phyloP scores from a whole-genome alignment of 2,329 filamentous ascomycete species.

The Verticillium tricorpus region DNA sequence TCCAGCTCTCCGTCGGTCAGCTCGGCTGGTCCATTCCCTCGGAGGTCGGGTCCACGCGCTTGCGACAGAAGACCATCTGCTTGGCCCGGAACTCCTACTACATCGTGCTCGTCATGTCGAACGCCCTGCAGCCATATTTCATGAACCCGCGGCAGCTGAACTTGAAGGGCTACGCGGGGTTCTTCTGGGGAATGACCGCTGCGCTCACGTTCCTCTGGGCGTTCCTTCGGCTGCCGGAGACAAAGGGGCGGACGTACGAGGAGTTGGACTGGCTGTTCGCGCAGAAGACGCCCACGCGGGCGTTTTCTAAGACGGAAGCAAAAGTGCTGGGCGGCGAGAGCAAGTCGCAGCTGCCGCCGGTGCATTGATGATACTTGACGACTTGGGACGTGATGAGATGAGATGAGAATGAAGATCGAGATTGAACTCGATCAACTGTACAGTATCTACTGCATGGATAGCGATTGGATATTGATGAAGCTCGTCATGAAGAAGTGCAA shows the following conservation, averaged over 20 bases:
- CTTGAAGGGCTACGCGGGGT: constrained; percentile 31
- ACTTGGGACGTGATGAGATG: too few relatives aligned
- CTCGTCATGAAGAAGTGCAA: too few relatives aligned
- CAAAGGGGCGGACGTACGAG: constrained; percentile 21
- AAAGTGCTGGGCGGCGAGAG: not conserved
- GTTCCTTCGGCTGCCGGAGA: constrained; percentile 36
- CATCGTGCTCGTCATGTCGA: constrained; percentile 18
- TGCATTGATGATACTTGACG: not conserved
- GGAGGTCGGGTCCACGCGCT: constrained; percentile 26
- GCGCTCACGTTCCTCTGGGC: constrained; percentile 37
- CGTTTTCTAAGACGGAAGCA: not conserved
- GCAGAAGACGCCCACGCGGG: constrained; percentile 6
- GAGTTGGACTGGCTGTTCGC: constrained; percentile 26
- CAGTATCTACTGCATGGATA: too few relatives aligned
- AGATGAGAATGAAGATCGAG: too few relatives aligned
- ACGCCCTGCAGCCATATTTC: constrained; percentile 8
- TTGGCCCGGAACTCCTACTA: constrained; percentile 25
- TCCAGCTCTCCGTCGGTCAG: constrained; percentile 28
- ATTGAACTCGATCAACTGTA: too few relatives aligned
- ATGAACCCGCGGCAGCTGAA: constrained; percentile 21
- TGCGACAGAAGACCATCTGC: constrained; percentile 27
- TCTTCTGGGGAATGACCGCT: constrained; percentile 29
- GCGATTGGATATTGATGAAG: too few relatives aligned
- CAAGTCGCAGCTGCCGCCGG: not conserved
- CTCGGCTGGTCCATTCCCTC: constrained; percentile 27